Evolutionary conservation across 2,329 filamentous ascomycete genomes (phyloP), one percentile per base, ranked within the genome.

Genomic region (Nemania serpens): DNA sequence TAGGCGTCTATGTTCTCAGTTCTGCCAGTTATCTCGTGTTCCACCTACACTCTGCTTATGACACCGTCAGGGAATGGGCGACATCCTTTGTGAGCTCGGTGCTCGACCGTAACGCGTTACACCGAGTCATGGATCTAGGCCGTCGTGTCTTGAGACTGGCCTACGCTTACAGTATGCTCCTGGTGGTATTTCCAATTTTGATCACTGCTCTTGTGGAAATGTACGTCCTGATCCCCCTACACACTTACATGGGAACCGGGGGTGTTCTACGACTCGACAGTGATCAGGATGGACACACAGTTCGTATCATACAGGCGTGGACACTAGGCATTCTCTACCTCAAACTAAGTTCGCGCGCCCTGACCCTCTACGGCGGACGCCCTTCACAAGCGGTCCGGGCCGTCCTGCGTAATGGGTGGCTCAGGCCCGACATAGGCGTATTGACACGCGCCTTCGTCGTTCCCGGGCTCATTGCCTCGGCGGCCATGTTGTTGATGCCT

Each of bases 281-380:
- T 69, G 25, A 74, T 58, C 37, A 71, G 65, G 68, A 72, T 65
- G 70, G 72, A 55, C 91, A 96, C 71, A 91, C 88, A 7, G 86
- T 98, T 43, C 90, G 96, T 64, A 83, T 98, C 63, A 88, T 98
- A 43, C 94, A 98, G 73, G 89, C 93, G 59, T 99, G 94, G 93
- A 96, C 93, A 0, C 81, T 99, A 1, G 95, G 95, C 4, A 84
- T 99, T 20, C 82, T 99, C 2, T 97, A 97, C 74, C 83, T 96
- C 33, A 93, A 96, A 66, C 86, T 98, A 69, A 85, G 85, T 0
- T 84, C 87, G 15, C 88, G 90, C 41, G 78, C 92, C 69, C 81
- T 93, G 20, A 80, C 89, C 12, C 83, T 88, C 70, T 83, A 91
- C 64, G 85, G 86, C 9, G 83, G 87, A 10, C 88, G 91, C 3